Evolutionary conservation across 257 asterid species (phyloP), one percentile per base, ranked within the genome.

Genomic region (Orobanche coerulescens): DNA sequence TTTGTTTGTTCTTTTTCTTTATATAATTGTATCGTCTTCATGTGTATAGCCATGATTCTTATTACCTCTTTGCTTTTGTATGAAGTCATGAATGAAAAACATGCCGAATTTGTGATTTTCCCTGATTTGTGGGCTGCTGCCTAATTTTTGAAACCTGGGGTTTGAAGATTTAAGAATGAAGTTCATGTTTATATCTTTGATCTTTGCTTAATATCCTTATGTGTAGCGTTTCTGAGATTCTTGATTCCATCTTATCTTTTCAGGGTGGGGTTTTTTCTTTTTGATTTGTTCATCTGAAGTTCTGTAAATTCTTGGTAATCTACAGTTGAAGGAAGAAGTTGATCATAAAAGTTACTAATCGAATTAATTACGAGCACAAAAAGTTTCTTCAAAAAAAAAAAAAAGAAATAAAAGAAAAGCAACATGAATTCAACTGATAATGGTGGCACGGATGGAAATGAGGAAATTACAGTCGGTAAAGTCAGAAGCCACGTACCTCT

Each of bases 341-440:
- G 52, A 14, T 18, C 4, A 28, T 34, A 42, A 13, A 9, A 6
- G 18, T 43, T 10, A 60, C 42, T 6, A 6, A 5, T 20, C 15
- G 0, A 43, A 18, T 43, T 16, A 62, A 34, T 15, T 66, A 15
- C 1, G 14, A 60, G 64, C 28, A 54, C 23, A 13, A 36, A 33
- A 40, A 42, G 23, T 31, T 48, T 15, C 15, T 2, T 6, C 1
- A 14, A 12, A 66, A 31, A 49, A 50, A 52, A 10, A n/a, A n/a
- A n/a, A n/a, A n/a, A n/a, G n/a, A n/a, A n/a, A n/a, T n/a, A n/a
- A n/a, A n/a, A n/a, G n/a, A n/a, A n/a, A n/a, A n/a, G n/a, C n/a
- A 59, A 75, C 14, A 83, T 86, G 95, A 76, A 52, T 24, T 66
- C 85, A 51, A 67, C 57, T 2, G 83, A 65, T 71, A 62, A 64